Evolutionary conservation across 2,329 filamentous ascomycete genomes (phyloP), one percentile per base, ranked within the genome.

Genomic region (Aplosporella prunicola): DNA sequence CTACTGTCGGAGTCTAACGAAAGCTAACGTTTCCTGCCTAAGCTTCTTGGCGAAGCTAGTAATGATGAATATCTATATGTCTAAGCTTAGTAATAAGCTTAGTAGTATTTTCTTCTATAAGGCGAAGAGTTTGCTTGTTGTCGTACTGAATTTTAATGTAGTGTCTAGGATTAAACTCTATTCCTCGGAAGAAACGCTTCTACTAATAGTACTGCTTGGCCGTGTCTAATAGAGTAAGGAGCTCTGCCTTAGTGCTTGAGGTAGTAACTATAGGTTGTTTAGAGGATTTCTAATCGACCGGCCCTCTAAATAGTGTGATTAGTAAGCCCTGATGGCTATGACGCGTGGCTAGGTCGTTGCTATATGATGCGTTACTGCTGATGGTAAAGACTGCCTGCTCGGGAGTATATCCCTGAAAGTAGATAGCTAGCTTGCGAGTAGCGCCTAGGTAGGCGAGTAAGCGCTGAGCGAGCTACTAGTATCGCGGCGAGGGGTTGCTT

Each of bases 261-360:
- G 45, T 50, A 2, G 42, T 51, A 10, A 48, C 41, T 30, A 23
- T 43, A 20, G 34, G 22, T 40, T 47, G 36, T 25, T 45, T 30
- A 16, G 40, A 37, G 5, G 43, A 34, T 31, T 45, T 44, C 45
- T 35, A 50, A 24, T 49, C 41, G 17, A 52, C 40, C 10, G 43
- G 37, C n/a, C 33, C 18, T 11, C 45, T 39, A 29, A 40, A 52
- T n/a, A 53, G 45, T 10, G 20, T 25, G 40, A 53, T 46, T 13
- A 49, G n/a, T 28, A 44, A 52, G 10, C 49, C 49, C 29, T 51
- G 27, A 15, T 46, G 47, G 40, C 43, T 47, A 15, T 39, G 38
- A 4, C 37, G 39, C 20, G 42, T 47, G 2, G 17, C 35, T 11
- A 24, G 20, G 18, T 52, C n/a, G 23, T 51, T 34, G 13, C 42